Conservation (phyloP, 495 filamentous ascomycete genomes). For the Tuber borchii region DNA sequence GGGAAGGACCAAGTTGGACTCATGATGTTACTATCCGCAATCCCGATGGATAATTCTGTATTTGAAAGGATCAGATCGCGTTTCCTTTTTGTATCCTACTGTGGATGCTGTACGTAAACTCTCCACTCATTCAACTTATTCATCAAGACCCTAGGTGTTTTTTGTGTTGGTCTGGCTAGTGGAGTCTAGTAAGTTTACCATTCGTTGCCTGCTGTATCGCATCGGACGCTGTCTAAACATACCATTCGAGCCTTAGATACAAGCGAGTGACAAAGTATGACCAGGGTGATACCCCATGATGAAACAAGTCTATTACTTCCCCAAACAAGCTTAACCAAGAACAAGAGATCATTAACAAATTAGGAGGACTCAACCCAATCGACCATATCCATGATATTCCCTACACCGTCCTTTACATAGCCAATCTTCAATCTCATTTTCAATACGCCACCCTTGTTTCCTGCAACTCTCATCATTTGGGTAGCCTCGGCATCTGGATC, state of each 20-base stretch:
- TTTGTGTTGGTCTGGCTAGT: no score
- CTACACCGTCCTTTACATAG: slow-evolving; percentile 62
- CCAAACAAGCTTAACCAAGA: not conserved
- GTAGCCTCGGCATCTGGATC: slow-evolving; percentile 72
- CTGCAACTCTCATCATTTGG: slow-evolving; percentile 76
- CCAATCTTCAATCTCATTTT: slow-evolving; percentile 78
- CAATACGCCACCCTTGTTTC: slow-evolving; percentile 73
- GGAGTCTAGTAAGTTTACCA: no score
- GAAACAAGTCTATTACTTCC: slow-evolving; percentile 1
- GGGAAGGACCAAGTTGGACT: no score
- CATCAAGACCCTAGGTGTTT: no score
- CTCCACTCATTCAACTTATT: no score
- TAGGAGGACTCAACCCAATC: slow-evolving; percentile 78
- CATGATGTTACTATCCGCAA: no score
- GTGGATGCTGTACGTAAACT: no score
- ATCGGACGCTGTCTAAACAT: no score
- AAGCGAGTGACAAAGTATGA: not conserved
- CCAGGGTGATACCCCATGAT: not conserved
- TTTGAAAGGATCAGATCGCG: no score
- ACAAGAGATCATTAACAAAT: not conserved
- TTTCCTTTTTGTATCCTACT: no score
- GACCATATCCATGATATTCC: slow-evolving; percentile 77
- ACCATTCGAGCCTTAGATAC: not conserved
- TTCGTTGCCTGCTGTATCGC: no score
- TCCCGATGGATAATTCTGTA: no score